Base-by-base conservation (phyloP, 2,329 filamentous ascomycete genomes). In the Botryotinia globosa region DNA sequence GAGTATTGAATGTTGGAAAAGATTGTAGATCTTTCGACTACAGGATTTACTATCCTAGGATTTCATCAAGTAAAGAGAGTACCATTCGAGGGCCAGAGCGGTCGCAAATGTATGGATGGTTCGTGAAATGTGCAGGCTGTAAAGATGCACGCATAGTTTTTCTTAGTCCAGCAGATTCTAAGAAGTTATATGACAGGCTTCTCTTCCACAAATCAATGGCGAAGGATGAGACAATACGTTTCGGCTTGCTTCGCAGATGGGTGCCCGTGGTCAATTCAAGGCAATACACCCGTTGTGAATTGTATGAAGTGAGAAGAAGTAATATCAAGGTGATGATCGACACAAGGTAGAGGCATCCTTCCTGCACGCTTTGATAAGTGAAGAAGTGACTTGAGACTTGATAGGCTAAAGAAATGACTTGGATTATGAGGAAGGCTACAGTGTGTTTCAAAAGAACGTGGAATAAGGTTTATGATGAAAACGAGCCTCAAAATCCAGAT, bases 211-310 rank as follows among this genome's bases (percentile, higher is more conserved):
- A 16, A 9, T 56, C 6, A 37, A 56, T 42, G 22, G 34, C 48
- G 45, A 56, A 67, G 34, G 64, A 67, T 54, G 64, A 39, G 34
- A 67, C 45, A 54, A 48, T 54, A n/a, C 25, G 45, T 54, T 67
- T 67, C 34, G 32, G 45, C 34, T 54, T 67, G 32, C 37, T 45
- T 66, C 34, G 25, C 45, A 66, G 45, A 66, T 39, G 45, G 34
- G 14, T 54, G n/a, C n/a, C n/a, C 25, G 34, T 22, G 45, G 34
- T 54, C 25, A 14, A 16, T 25, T 5, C n/a, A 66, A n/a, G 44
- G 64, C 16, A 42, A 54, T n/a, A 45, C 51, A 20, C 5, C 45
- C 32, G 34, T 37, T 67, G 25, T 29, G 6, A 54, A 34, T n/a
- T 34, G 32, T 34, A 20, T 39, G 32, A 54, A 9, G 51, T 67